Evolutionary conservation across 306 rosid species (phyloP).

Genomic region (Trichosanthes cucumerina): DNA sequence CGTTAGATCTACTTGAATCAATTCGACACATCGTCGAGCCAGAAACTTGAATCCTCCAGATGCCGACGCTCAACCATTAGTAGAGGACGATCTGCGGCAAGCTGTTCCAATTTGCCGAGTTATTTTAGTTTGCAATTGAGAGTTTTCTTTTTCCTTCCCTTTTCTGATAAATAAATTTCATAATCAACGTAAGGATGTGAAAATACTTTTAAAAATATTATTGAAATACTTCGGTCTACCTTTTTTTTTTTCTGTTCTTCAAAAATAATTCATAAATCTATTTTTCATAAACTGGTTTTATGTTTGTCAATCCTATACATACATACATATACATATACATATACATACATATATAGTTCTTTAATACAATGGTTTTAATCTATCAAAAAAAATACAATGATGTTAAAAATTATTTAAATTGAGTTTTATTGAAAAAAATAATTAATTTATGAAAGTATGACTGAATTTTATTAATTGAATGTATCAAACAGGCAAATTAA

Average conservation of each 20-base stretch:
- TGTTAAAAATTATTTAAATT: too few relatives aligned
- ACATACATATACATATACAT: too few relatives aligned
- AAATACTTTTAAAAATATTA: background rate
- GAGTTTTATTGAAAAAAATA: too few relatives aligned
- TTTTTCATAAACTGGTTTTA: too few relatives aligned
- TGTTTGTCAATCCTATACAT: too few relatives aligned
- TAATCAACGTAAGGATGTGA: background rate
- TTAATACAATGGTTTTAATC: too few relatives aligned
- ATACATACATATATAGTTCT: too few relatives aligned
- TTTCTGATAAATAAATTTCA: background rate
- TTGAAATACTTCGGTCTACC: background rate
- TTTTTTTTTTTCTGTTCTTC: background rate
- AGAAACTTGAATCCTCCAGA: background rate
- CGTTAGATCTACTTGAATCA: constrained; percentile 22
- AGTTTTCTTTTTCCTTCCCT: background rate
- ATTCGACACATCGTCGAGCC: constrained; percentile 1
- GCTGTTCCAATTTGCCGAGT: background rate
- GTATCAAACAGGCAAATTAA: too few relatives aligned
- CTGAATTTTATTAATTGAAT: too few relatives aligned
- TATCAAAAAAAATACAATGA: too few relatives aligned
- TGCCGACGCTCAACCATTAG: background rate
- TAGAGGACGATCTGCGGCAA: constrained; percentile 2
- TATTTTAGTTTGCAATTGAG: background rate
- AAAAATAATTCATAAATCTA: too few relatives aligned
- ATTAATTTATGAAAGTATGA: too few relatives aligned